Percentiles rank a stretch among this genome's conserved stretches.
These are phyloP conservation scores for Dryadomyces quercus-mongolicae DNA, from an alignment of 2,329 filamentous ascomycete species.

Conservation along the genomic window DNA sequence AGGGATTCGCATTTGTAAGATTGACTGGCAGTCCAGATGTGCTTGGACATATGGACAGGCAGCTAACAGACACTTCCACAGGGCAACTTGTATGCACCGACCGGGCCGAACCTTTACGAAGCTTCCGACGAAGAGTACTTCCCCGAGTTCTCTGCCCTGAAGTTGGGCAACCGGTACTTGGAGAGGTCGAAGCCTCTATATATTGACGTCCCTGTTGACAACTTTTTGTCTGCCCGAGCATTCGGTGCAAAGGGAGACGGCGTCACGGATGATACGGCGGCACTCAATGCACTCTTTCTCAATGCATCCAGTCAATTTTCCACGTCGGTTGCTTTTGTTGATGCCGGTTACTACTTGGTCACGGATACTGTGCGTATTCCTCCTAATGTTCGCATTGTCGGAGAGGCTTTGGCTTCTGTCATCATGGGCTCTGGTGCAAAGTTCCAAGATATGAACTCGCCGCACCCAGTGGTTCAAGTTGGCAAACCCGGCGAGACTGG, in stretches of 20 bases:
- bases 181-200: slow-evolving; percentile 72
- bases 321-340: slow-evolving; percentile 44
- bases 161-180: slow-evolving; percentile 46
- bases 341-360: slow-evolving; percentile 51
- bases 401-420: slow-evolving; percentile 43
- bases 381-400: slow-evolving; percentile 41
- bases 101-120: slow-evolving; percentile 33
- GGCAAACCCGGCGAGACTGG: slow-evolving; percentile 49
- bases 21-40: not conserved
- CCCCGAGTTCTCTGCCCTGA: slow-evolving; percentile 40
- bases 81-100: slow-evolving; percentile 52
- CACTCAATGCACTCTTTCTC: slow-evolving; percentile 42
- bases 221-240: slow-evolving; percentile 58
- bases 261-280: slow-evolving; percentile 58
- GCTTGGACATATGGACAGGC: not conserved
- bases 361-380: slow-evolving; percentile 40
- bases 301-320: slow-evolving; percentile 21
- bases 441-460: slow-evolving; percentile 45
- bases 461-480: slow-evolving; percentile 52
- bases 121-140: slow-evolving; percentile 22
- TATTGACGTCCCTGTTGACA: slow-evolving; percentile 38
- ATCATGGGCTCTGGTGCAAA: slow-evolving; percentile 41
- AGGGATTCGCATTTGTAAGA: slow-evolving; percentile 28
- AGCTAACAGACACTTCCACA: slow-evolving; percentile 20
- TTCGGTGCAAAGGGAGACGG: slow-evolving; percentile 63